Evolutionary conservation across 192 early-diverging fungal species (phyloP).

Genomic region (Linnemannia hyalina): DNA sequence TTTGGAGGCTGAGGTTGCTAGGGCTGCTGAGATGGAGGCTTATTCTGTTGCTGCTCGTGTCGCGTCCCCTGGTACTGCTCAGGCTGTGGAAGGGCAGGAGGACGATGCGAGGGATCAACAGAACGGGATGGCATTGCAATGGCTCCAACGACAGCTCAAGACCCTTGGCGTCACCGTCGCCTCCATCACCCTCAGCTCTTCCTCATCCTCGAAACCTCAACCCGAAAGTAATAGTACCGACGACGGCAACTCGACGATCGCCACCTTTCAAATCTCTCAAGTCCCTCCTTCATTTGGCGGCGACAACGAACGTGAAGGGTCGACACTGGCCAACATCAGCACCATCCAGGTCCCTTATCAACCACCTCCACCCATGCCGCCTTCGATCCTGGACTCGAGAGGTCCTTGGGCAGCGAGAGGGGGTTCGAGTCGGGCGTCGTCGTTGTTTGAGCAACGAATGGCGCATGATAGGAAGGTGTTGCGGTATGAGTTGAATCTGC

Average conservation of each 20-base stretch:
- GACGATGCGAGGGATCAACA: constrained; percentile 3
- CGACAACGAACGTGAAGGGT: constrained; percentile 19
- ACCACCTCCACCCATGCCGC: neutral
- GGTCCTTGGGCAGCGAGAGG: constrained; percentile 36
- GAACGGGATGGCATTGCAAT: constrained; percentile 4
- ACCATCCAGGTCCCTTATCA: neutral
- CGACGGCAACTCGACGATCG: neutral
- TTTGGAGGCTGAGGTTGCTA: neutral
- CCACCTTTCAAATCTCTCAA: neutral
- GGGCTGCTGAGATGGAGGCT: neutral
- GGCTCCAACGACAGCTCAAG: constrained; percentile 17
- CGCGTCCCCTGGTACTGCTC: neutral
- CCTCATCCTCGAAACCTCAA: neutral
- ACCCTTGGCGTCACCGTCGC: constrained; percentile 13
- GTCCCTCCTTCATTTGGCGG: neutral
- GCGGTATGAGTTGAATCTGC: constrained; percentile 33
- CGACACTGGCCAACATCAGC: constrained; percentile 10
- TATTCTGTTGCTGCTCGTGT: neutral
- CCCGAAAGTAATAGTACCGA: neutral
- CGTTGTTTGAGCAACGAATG: constrained; percentile 37
- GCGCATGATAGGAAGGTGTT: constrained; percentile 27
- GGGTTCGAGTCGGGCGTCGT: neutral
- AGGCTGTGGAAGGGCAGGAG: neutral
- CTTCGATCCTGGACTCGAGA: neutral
- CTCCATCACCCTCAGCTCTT: constrained; percentile 17